These are phyloP conservation scores for Fusarium domesticum DNA, from an alignment of 2,329 filamentous ascomycete genomes.

Conservation along the genomic window DNA sequence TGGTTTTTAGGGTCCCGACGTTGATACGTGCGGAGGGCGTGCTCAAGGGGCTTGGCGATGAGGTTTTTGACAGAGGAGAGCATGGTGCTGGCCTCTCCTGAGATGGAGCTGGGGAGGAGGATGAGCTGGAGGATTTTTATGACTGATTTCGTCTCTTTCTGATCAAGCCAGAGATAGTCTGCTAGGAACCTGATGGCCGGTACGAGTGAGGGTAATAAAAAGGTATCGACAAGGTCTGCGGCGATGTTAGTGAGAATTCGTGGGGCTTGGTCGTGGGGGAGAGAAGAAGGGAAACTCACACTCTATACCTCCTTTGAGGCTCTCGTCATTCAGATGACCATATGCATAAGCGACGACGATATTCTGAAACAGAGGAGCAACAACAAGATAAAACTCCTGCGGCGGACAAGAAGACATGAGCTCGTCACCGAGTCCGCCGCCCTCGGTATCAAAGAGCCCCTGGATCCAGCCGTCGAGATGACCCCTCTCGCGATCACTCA, in stretches of 20 bases:
- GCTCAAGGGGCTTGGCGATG: slow-evolving; percentile 65
- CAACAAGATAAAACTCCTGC: slow-evolving; percentile 76
- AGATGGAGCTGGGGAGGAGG: slow-evolving; percentile 66
- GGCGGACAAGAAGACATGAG: slow-evolving; percentile 78
- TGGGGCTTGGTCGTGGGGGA: not conserved
- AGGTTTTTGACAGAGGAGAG: slow-evolving; percentile 69
- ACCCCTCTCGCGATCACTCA: slow-evolving; percentile 61
- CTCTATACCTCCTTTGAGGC: slow-evolving; percentile 71
- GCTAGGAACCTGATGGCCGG: slow-evolving; percentile 70
- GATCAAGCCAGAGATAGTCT: slow-evolving; percentile 65
- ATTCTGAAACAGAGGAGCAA: slow-evolving; percentile 73
- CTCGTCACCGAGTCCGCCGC: slow-evolving; percentile 72
- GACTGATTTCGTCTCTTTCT: slow-evolving; percentile 63
- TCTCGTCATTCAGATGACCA: slow-evolving; percentile 64
- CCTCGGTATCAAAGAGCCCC: slow-evolving; percentile 72
- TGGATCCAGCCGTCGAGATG: slow-evolving; percentile 73
- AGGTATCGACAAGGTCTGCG: slow-evolving; percentile 72
- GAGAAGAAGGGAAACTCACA: slow-evolving; percentile 47
- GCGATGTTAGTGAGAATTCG: slow-evolving; percentile 17
- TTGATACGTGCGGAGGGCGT: slow-evolving; percentile 64
- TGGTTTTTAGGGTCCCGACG: slow-evolving; percentile 64
- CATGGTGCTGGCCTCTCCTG: slow-evolving; percentile 68
- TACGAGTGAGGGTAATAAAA: slow-evolving; percentile 74
- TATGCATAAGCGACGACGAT: slow-evolving; percentile 68
- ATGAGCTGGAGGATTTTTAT: slow-evolving; percentile 71